Evolutionary conservation across 306 rosid genomes (phyloP), one percentile per base, ranked within the genome.

Genomic region (Quillaja saponaria): DNA sequence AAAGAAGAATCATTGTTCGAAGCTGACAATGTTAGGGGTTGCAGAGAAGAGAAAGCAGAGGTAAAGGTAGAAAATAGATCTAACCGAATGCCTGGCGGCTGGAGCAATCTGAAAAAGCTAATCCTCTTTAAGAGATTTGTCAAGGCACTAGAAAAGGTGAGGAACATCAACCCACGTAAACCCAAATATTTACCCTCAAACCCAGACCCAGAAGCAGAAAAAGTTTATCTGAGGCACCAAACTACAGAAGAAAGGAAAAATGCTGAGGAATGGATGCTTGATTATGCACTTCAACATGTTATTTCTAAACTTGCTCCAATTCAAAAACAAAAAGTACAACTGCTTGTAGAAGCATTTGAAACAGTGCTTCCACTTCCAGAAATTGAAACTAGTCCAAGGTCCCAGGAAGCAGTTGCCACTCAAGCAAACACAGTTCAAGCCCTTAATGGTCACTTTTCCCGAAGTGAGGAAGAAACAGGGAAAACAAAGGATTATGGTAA

Each of bases 191-290:
- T 75, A 38, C 72, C 87, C 7, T 54, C 72, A 49, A 80, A 80
- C 61, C 71, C 73, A 15, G 70, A 66, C 13, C 71, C 55, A 3
- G 89, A 80, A 61, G 82, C 77, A 19, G 95, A 81, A 57, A 83
- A 74, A 47, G 81, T 85, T 67, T 52, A 34, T 68, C 87, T 89
- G 38, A 82, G 76, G 77, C 87, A n/a, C 64, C 87, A 71, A 70
- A 78, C 60, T 35, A 63, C 66, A 1, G 91, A 81, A 44, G 79
- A 83, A 67, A 78, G 59, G 31, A 86, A 75, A 52, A 85, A 79
- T 41, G 67, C 78, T 4, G 96, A 89, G 77, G 94, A 92, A 69
- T 92, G 96, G 95, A 88, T 89, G 95, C 88, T 92, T 55, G 95
- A 92, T 69, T 63, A 71, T 60, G 99, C 99, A 59, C 81, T 92